Base-by-base conservation (phyloP, 352 stramenopile species). In the Pythium scleroteichum region DNA sequence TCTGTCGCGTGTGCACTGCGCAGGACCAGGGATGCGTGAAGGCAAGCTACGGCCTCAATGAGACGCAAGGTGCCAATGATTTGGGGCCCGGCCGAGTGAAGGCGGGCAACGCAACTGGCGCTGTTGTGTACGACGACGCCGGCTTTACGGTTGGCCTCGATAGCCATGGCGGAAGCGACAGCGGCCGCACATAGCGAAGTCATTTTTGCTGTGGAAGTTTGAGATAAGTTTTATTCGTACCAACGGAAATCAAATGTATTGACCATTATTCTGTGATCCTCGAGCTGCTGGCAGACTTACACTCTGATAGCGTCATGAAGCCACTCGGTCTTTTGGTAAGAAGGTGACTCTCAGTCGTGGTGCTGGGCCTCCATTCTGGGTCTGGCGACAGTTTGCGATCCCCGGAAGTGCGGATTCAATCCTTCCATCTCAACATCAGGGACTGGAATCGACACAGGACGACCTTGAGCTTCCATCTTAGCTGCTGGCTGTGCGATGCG, bases 1-100 rank as follows among this genome's bases (percentile, higher is more conserved):
- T 90, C n/a, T 90, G 80, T 57, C 62, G 58, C 17, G 56, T 68
- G 27, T 88, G 78, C 23, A 24, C 46, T 7, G 24, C 53, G 10
- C 20, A 47, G 24, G 58, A 33, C 8, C 24, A 47, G 12, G 73
- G 62, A 0, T 82, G 74, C 22, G 53, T 68, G 19, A 72, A 71
- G 53, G 19, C 41, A 8, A 51, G 52, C 39, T 59, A 59, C 52
- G 41, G 24, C 19, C 40, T 59, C 23, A 33, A 59, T 9, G 24
- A 39, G n/a, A 41, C 39, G 22, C 39, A 59, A 13, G 22, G 14
- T n/a, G 52, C 14, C 13, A 39, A 59, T 14, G 27, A 13, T 5
- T 10, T 41, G 14, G 48, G 29, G 19, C 52, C 52, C 9, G 52
- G 39, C 4, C 52, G 38, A 7, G 52, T 59, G 20, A 45, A 33